Evolutionary conservation across 169 alveolate genomes (phyloP), one percentile per base, ranked within the genome.

Genomic region (Plasmodium gonderi): DNA sequence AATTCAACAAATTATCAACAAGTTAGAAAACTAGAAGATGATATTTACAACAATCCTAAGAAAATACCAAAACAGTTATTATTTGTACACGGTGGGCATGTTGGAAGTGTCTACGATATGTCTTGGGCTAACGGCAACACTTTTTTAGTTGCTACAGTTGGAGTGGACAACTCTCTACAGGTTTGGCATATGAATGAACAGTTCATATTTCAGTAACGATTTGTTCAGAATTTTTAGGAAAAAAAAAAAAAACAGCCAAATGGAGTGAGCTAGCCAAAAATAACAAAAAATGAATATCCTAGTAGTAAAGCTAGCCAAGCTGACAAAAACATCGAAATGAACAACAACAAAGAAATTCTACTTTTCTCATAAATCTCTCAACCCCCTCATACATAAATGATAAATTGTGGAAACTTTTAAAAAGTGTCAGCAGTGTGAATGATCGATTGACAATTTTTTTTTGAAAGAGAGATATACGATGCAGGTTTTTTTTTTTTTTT

Each of bases 81-180:
- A 8, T 95, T 95, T 54, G 95, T 94, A 0, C 97, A 95, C 68
- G 95, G 92, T 4, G 97, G 97, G 0, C 97, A 95, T 77, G 80
- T 93, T 40, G 97, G 91, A 17, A 87, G 95, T 54, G 96, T 95
- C 2, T 90, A 92, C 45, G 97, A 95, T 51, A 38, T 95, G 49
- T 92, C 96, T 38, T 95, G 97, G 97, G 92, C 92, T 23, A 83
- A 83, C 65, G 26, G 77, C 64, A 83, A 69, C 76, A 83, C 92
- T 6, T 72, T 83, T 5, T 26, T 74, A 8, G 82, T 74, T 8
- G 92, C 92, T 23, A 83, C 92, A 1, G 92, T 83, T 14, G 92
- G 92, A 7, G 92, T 72, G 7, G 92, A 83, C 51, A 83, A 83
- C 74, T 83, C 92, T 9, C 49, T 83, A 17, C 92, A 83, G 44